phyloP scores from a whole-genome alignment of 2,329 filamentous ascomycete species.

The Xylariaceae sp. region DNA sequence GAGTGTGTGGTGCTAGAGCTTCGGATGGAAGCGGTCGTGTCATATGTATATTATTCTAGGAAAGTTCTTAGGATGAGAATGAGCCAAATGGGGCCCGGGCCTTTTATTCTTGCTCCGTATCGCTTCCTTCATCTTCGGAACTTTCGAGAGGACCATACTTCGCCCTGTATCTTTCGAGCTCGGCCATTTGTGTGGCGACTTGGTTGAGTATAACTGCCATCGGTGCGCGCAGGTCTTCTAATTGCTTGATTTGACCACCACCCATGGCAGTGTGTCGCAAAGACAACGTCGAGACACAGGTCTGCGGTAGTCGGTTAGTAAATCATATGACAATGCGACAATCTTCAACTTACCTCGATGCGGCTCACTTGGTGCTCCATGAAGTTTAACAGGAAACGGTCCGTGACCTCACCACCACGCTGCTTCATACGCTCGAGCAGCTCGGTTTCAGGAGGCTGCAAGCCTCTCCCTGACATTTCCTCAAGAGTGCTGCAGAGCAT shows the following conservation, averaged over 20 bases:
- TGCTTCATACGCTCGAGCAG: conserved; percentile 72
- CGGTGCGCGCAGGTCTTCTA: conserved; percentile 77
- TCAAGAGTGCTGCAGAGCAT: conserved; percentile 93
- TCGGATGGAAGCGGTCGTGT: conserved; percentile 8
- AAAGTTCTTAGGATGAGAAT: conserved; percentile 1
- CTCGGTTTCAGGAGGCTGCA: conserved; percentile 83
- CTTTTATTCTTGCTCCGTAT: conserved; percentile 43
- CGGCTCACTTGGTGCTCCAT: conserved; percentile 94
- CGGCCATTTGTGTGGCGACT: conserved; percentile 65
- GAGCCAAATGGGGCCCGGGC: not conserved
- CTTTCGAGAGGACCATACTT: conserved; percentile 54
- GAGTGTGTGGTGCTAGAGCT: conserved; percentile 1
- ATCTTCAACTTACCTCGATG: conserved; percentile 76
- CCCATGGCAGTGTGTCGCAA: conserved; percentile 81
- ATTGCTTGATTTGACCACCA: conserved; percentile 62
- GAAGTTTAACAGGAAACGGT: conserved; percentile 85
- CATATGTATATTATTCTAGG: conserved; percentile 23
- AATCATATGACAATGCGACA: conserved; percentile 6
- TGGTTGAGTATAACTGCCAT: conserved; percentile 74
- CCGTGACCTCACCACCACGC: conserved; percentile 82
- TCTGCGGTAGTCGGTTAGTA: conserved; percentile 56
- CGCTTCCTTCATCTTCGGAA: conserved; percentile 43
- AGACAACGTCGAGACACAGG: conserved; percentile 78
- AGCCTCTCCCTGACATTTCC: conserved; percentile 62
- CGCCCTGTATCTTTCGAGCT: conserved; percentile 67